Base-by-base conservation (phyloP, 2,329 filamentous ascomycete species). In the Ceratocystis cacaofunesta region DNA sequence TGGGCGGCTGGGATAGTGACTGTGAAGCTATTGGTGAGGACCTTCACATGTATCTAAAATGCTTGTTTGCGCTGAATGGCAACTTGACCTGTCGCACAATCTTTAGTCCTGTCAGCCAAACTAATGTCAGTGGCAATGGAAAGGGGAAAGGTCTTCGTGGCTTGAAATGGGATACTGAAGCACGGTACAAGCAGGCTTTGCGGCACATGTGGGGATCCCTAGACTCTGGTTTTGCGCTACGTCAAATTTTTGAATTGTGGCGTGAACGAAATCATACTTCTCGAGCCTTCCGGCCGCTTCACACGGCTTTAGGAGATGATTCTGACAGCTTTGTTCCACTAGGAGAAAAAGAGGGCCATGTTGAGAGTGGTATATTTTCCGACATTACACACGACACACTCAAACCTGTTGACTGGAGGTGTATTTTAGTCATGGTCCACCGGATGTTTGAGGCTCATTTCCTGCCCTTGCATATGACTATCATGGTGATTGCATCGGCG, bases 21-120 rank as follows among this genome's bases (percentile, higher is more conserved):
- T 79, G 82, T 1, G 86, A 88, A 68, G 86, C 87, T 22, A 89
- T 90, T 69, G 87, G 87, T 55, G 87, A 90, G 74, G 87, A 89
- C 71, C 74, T 89, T 71, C 87, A 90, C 76, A 89, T 89, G 87
- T 87, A 87, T 71, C 78, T 89, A 68, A 89, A 89, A 77, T 89
- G 85, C 73, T 89, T 89, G 76, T 89, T 89, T 69, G 84, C 85
- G 0, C 79, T 88, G 19, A 87, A 86, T 68, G 87, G 87, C 2
- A 84, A 88, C 71, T 72, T 89, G 64, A 84, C 84, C 12, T 81
- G 82, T 60, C 79, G 81, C 61, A 83, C 85, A 2, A 79, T 90
- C 36, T 76, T 85, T 69, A 85, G 84, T 68, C 86, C 87, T 1
- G 85, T 88, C 66, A 89, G 86, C 74, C 86, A 89, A 72, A 88